Conservation (phyloP, 208 protist genomes). For the Leishmania amazonensis region DNA sequence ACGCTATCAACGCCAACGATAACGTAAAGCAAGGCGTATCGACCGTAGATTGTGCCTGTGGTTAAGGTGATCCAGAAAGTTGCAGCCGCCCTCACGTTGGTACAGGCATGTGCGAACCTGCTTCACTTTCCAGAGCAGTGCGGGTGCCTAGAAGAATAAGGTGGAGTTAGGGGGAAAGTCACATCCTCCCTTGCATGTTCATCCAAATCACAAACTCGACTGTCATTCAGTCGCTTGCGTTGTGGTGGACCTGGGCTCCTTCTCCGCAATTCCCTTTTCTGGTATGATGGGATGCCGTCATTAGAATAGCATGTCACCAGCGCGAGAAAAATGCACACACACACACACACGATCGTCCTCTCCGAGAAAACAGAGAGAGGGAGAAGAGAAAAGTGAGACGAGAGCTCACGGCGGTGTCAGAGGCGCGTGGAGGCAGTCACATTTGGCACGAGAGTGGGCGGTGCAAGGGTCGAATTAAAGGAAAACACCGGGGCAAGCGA, state of each 20-base stretch:
- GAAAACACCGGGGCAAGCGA: background rate
- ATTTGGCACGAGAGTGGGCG: background rate
- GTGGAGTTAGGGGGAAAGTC: constrained; percentile 91
- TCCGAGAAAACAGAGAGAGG: background rate
- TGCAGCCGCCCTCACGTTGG: constrained; percentile 88
- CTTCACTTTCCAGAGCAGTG: constrained; percentile 90
- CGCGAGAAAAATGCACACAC: background rate
- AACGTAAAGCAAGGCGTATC: constrained; percentile 96
- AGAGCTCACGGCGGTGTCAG: background rate
- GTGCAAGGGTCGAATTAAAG: background rate
- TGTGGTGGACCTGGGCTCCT: background rate
- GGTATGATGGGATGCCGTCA: background rate
- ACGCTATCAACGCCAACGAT: constrained; percentile 76
- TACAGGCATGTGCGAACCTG: constrained; percentile 94
- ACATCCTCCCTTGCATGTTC: constrained; percentile 97
- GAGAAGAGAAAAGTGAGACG: background rate
- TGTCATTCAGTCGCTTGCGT: constrained; percentile 12
- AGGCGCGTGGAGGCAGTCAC: background rate
- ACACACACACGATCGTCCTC: background rate
- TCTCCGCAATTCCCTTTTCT: background rate
- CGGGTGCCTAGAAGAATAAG: constrained; percentile 80
- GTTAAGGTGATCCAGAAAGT: constrained; percentile 95
- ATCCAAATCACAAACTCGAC: constrained; percentile 97
- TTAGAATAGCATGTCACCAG: background rate
- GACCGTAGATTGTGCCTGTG: constrained; percentile 93